These are phyloP conservation scores for Pseudocercospora macadamiae DNA, from an alignment of 2,329 filamentous ascomycete species.

Conservation along the genomic window DNA sequence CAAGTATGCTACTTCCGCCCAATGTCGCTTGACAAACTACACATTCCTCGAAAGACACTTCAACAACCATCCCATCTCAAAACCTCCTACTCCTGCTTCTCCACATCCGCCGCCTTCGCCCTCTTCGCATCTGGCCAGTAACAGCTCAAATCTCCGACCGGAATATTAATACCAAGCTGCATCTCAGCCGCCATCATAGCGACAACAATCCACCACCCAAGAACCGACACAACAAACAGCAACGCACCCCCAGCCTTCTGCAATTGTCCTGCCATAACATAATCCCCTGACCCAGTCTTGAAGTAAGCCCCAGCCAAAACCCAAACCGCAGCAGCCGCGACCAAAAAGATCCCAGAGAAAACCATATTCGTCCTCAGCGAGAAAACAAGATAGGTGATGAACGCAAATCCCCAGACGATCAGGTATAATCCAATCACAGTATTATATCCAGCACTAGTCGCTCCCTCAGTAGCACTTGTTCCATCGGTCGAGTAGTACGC, in stretches of 20 bases:
- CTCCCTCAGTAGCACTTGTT: conserved; percentile 48
- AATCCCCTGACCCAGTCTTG: conserved; percentile 50
- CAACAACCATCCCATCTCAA: no score
- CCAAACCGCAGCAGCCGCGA: conserved; percentile 52
- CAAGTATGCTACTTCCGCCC: no score
- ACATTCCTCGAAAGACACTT: no score
- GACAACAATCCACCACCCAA: conserved; percentile 59
- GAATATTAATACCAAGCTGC: conserved; percentile 51
- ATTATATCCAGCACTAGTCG: conserved; percentile 51
- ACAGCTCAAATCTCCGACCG: conserved; percentile 56
- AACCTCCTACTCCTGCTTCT: conserved; percentile 31
- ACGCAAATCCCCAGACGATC: conserved; percentile 57
- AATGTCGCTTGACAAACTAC: no score
- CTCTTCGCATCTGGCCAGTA: conserved; percentile 46
- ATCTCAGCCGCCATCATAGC: conserved; percentile 60
- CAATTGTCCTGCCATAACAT: conserved; percentile 45
- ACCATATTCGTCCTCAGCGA: conserved; percentile 55
- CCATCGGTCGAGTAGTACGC: conserved; percentile 47
- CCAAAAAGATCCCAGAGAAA: conserved; percentile 54
- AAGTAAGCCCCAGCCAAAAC: conserved; percentile 55
- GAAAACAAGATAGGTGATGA: conserved; percentile 57
- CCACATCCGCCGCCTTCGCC: conserved; percentile 19
- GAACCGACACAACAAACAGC: conserved; percentile 49
- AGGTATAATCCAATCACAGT: conserved; percentile 54
- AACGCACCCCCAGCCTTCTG: conserved; percentile 49